Base-by-base conservation (phyloP, 2,329 filamentous ascomycete species). In the Anisogramma anomala region DNA sequence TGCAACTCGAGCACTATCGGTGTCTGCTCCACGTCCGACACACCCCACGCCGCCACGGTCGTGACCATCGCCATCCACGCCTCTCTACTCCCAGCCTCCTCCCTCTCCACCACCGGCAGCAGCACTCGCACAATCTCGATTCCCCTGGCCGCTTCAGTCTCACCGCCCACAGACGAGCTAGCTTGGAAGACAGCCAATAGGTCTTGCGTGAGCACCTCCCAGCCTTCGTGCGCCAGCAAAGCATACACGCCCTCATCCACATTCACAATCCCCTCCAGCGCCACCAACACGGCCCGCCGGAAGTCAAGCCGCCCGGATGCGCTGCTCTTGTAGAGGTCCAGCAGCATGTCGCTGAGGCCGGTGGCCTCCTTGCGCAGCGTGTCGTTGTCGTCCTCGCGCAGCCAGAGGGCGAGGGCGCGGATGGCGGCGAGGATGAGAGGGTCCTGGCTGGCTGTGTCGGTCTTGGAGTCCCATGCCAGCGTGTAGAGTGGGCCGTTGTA, bases 331-430 rank as follows among this genome's bases (percentile, higher is more conserved):
- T 82, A 83, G 1, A 83, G 60, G 10, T 79, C 75, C 39, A 80
- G 53, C 23, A 82, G 64, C 64, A 83, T 71, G 49, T 83, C 79
- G 45, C 67, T 68, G 36, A 83, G 57, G 0, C 75, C 77, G 0
- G 68, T 66, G 9, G 68, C 70, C 50, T 79, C 72, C 36, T 63
- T 68, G 9, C 76, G 62, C 28, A 82, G 53, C 6, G 62, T 58
- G 11, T 76, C 70, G 30, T 75, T 76, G 30, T 82, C 78, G 42
- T 84, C 79, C 47, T 84, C 79, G 6, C 74, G 65, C n/a, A 83
- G 60, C 80, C 80, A 84, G 14, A 82, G 65, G 1, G 76, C 69
- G 22, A 83, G 52, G 0, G 72, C 61, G 33, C 74, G 62, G 17
- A 82, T 57, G 0, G 72, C 69, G 3, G 78, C 70, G 2, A 79